Evolutionary conservation across 1,139 yeast species (phyloP), one percentile per base, ranked within the genome.

Genomic region (Meyerozyma guilliermondii): DNA sequence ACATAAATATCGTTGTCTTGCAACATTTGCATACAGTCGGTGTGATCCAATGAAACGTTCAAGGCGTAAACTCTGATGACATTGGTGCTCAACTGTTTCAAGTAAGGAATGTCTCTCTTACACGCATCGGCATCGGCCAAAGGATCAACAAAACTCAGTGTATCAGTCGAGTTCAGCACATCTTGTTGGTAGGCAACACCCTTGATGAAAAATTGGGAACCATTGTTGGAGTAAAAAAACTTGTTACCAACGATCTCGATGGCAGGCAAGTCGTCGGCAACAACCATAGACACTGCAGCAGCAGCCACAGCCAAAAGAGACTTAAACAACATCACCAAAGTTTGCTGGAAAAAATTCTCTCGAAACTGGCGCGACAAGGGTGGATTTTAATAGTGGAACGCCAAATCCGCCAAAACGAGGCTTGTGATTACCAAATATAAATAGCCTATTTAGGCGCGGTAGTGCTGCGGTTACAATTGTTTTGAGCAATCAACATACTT

Each of bases 101-200:
- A 41, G 42, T 44, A 50, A 38, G 46, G 43, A 13, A 47, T 48
- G 34, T 50, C 53, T 41, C 53, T 43, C 43, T 49, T 49, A 35
- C 53, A 50, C 16, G 52, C 47, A 11, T 34, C 50, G 11, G 46
- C 48, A 43, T 58, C 57, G 42, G 60, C 60, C 50, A 59, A 53
- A 17, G 62, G 62, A 47, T 59, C 62, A 24, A 48, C 47, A 41
- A 46, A 58, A 14, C 40, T 8, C 13, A 33, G 33, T n/a, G 47
- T 24, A 11, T 49, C 55, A 31, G 83, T 69, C 39, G 72, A 61
- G 55, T 80, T 78, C 38, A 78, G 73, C 43, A 82, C 76, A 62
- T 85, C 83, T 50, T 83, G 78, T 63, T 84, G 94, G 65, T 84
- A 85, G 40, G 92, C 94, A 50, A 84, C 73, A 66, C 94, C 94